Conservation (phyloP, 2,329 filamentous ascomycete species). For the Fusarium chlamydosporum region DNA sequence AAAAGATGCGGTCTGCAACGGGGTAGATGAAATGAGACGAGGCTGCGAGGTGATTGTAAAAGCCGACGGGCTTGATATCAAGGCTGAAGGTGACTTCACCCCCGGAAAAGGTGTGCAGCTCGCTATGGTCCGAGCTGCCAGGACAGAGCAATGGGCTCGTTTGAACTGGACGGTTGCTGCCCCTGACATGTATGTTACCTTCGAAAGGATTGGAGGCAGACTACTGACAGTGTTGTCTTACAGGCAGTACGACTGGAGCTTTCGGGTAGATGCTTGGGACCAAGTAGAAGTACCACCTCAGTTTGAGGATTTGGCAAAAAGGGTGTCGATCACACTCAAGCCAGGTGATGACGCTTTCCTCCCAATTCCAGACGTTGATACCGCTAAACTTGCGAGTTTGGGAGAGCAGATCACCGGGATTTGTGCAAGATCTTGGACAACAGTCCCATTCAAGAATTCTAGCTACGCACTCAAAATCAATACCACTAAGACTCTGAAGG, state of each 20-base stretch:
- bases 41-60: constrained; percentile 45
- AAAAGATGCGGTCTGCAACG: constrained; percentile 31
- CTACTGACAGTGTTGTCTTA: constrained; percentile 23
- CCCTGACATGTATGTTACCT: constrained; percentile 55
- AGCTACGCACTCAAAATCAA: constrained; percentile 55
- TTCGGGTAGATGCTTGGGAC: constrained; percentile 51
- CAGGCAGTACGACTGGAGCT: constrained; percentile 56
- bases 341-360: constrained; percentile 24
- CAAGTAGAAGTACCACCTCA: constrained; percentile 35
- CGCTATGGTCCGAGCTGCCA: constrained; percentile 44
- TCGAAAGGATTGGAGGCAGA: not conserved
- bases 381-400: constrained; percentile 18
- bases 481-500: constrained; percentile 51
- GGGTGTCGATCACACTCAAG: constrained; percentile 38
- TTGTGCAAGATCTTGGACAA: constrained; percentile 49
- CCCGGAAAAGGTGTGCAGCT: constrained; percentile 35
- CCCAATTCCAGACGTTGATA: constrained; percentile 32
- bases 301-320: constrained; percentile 43
- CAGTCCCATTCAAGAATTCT: constrained; percentile 52
- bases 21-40: constrained; percentile 23
- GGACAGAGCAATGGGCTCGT: constrained; percentile 42
- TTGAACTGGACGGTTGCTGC: constrained; percentile 55
- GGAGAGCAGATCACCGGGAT: constrained; percentile 38
- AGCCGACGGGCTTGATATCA: constrained; percentile 42
- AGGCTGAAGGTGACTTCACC: constrained; percentile 35